These are phyloP conservation scores for Kluyveromyces sp. DNA, from an alignment of 1,139 yeast species.

Conservation along the genomic window DNA sequence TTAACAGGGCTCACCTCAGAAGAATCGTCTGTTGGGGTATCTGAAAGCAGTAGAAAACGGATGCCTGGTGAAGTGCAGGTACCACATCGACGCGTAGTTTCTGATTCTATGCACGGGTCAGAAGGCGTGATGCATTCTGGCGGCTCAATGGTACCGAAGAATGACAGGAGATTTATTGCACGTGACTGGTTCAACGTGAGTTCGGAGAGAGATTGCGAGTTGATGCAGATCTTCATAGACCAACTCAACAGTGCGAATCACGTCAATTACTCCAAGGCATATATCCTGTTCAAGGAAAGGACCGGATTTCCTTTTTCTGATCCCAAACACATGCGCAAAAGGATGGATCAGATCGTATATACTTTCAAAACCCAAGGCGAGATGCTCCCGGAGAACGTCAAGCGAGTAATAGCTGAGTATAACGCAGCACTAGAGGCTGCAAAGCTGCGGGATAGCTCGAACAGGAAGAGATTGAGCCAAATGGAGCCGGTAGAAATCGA, in stretches of 20 bases:
- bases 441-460: slow-evolving; percentile 6
- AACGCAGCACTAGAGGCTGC: slow-evolving; percentile 6
- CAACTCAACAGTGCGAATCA: slow-evolving; percentile 6
- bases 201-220: slow-evolving; percentile 6
- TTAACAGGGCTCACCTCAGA: slow-evolving; percentile 3
- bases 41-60: neutral
- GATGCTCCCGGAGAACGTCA: slow-evolving; percentile 6
- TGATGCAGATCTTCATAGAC: slow-evolving; percentile 6
- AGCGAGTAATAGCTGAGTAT: slow-evolving; percentile 4
- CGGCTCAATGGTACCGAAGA: neutral
- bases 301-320: slow-evolving; percentile 7
- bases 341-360: slow-evolving; percentile 8
- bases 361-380: slow-evolving; percentile 6
- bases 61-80: neutral
- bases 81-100: neutral
- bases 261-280: slow-evolving; percentile 8
- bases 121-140: neutral
- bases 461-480: slow-evolving; percentile 4
- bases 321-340: slow-evolving; percentile 6
- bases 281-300: slow-evolving; percentile 5
- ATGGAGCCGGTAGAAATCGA: slow-evolving; percentile 7
- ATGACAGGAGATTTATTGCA: slow-evolving; percentile 6
- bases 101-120: too few species aligned
- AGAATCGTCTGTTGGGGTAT: neutral
- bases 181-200: slow-evolving; percentile 7